Evolutionary conservation across 208 protist species (phyloP).

Genomic region (Lotmaria passim): DNA sequence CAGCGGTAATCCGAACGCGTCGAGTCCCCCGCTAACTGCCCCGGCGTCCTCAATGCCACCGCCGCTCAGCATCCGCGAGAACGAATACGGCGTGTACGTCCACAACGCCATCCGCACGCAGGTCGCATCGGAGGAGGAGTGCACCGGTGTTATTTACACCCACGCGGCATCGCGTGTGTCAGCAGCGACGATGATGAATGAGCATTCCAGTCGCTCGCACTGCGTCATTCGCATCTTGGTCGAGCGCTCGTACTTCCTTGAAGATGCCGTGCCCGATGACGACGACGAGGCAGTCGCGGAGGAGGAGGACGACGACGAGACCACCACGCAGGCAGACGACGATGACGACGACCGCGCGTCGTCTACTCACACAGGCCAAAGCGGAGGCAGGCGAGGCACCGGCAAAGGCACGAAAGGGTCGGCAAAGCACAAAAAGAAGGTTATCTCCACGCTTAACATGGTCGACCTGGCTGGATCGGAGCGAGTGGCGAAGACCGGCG

Average conservation of each 20-base stretch:
- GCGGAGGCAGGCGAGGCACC: background rate
- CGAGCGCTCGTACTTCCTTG: slow-evolving; percentile 77
- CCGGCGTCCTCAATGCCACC: slow-evolving; percentile 23
- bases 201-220: slow-evolving; percentile 94
- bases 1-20: background rate
- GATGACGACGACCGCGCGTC: slow-evolving; percentile 27
- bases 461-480: slow-evolving; percentile 95
- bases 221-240: slow-evolving; percentile 95
- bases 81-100: slow-evolving; percentile 82
- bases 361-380: slow-evolving; percentile 6
- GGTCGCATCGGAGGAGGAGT: slow-evolving; percentile 64
- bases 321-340: slow-evolving; percentile 15
- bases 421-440: slow-evolving; percentile 39
- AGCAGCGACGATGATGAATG: slow-evolving; percentile 94
- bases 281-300: slow-evolving; percentile 32
- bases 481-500: slow-evolving; percentile 93
- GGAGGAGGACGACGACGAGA: slow-evolving; percentile 28
- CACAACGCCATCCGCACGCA: slow-evolving; percentile 68
- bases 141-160: slow-evolving; percentile 58
- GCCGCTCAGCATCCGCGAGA: slow-evolving; percentile 75
- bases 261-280: slow-evolving; percentile 47
- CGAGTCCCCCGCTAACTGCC: background rate
- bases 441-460: slow-evolving; percentile 87
- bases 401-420: slow-evolving; percentile 4
- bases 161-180: slow-evolving; percentile 55